A percentile compares a stretch with the other conserved stretches of the same genome.
These are phyloP conservation scores for Mallotus repandus DNA, from an alignment of 441 rosid genomes.

Conservation along the genomic window DNA sequence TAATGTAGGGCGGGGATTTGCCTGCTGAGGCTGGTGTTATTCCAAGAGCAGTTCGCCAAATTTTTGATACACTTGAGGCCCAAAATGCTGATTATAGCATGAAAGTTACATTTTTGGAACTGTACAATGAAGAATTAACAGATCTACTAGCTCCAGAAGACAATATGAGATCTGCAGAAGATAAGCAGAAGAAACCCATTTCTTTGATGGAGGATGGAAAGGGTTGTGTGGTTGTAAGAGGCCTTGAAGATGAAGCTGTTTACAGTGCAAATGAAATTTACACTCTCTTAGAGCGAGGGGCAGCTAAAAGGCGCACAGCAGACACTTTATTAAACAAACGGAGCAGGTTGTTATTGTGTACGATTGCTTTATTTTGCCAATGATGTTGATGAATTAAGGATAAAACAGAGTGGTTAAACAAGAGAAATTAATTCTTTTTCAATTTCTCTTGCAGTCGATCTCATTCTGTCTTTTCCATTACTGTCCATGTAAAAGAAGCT, in stretches of 20 bases:
- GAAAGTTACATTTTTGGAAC: conserved; percentile 90
- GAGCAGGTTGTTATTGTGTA: conserved; percentile 51
- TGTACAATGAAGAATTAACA: conserved; percentile 88
- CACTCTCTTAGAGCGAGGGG: conserved; percentile 76
- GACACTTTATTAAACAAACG: conserved; percentile 89
- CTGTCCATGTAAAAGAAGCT: conserved; percentile 74
- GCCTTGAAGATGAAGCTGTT: conserved; percentile 89
- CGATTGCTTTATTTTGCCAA: background rate
- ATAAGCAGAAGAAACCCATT: conserved; percentile 75
- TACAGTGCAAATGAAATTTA: conserved; percentile 88
- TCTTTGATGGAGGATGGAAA: conserved; percentile 94
- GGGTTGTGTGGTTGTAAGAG: conserved; percentile 85
- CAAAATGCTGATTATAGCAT: conserved; percentile 90
- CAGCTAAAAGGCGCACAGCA: conserved; percentile 77
- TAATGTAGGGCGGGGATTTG: conserved; percentile 75
- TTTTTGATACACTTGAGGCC: conserved; percentile 73
- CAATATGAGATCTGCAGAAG: conserved; percentile 48
- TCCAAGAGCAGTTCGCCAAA: conserved; percentile 87
- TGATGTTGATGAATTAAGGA: background rate
- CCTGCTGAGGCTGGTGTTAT: conserved; percentile 95
- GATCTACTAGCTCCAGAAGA: conserved; percentile 85
- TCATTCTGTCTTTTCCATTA: conserved; percentile 89
- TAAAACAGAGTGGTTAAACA: conserved; percentile 8
- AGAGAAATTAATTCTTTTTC: conserved; percentile 1
- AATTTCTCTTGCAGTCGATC: conserved; percentile 61